These are phyloP conservation scores for Alnus glutinosa DNA, from an alignment of 306 rosid species.

Conservation along the genomic window DNA sequence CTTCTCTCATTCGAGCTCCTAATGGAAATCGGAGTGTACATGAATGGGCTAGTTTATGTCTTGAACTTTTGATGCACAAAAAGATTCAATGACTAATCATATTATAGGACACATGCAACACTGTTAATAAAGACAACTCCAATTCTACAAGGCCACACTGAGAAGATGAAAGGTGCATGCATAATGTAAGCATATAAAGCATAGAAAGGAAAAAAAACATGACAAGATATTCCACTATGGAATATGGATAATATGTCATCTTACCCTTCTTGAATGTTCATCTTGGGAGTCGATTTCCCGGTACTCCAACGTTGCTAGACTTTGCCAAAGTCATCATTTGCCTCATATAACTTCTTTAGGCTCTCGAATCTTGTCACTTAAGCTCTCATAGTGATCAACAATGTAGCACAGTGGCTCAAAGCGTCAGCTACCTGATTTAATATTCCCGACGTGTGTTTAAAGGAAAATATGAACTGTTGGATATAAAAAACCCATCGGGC, in stretches of 20 bases:
- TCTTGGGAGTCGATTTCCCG: no score
- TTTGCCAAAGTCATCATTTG: no score
- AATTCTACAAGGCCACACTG: not conserved
- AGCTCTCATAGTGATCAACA: no score
- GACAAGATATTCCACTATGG: conserved; percentile 28
- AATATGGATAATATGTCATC: conserved; percentile 24
- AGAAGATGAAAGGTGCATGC: not conserved
- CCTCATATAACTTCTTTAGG: no score
- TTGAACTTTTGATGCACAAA: not conserved
- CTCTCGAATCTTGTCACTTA: no score
- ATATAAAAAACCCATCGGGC: no score
- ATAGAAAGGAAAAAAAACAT: conserved; percentile 18
- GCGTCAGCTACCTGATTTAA: no score
- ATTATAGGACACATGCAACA: not conserved
- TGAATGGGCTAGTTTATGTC: not conserved
- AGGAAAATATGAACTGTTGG: no score
- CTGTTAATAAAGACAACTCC: not conserved
- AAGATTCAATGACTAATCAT: not conserved
- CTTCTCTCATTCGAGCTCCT: no score
- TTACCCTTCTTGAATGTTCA: not conserved
- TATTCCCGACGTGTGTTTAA: no score
- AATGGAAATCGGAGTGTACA: not conserved
- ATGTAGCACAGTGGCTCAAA: no score
- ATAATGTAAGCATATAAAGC: not conserved
- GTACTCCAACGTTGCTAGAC: no score